phyloP scores from a whole-genome alignment of 2,329 filamentous ascomycete genomes.

The Arachnopeziza araneosa region DNA sequence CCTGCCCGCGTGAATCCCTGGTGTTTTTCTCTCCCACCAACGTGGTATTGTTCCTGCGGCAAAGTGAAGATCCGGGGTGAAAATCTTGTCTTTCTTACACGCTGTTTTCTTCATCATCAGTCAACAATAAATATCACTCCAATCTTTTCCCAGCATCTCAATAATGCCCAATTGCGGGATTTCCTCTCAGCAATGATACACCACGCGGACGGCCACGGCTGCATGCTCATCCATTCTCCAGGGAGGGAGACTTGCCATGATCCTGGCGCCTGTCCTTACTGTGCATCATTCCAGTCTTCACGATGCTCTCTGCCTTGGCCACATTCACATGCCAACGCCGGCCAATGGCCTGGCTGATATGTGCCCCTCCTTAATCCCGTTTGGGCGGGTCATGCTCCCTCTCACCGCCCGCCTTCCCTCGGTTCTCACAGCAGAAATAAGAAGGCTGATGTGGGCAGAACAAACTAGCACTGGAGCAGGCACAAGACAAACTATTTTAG shows the following conservation, averaged over 20 bases:
- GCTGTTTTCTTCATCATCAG: no score
- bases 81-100: neutral
- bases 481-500: neutral
- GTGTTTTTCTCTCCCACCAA: neutral
- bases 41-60: neutral
- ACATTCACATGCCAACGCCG: neutral
- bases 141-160: no score
- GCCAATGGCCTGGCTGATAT: neutral
- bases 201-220: neutral
- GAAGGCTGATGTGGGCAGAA: neutral
- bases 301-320: neutral
- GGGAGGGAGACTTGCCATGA: no score
- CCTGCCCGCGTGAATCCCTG: neutral
- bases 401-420: neutral
- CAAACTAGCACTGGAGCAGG: no score
- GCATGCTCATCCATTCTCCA: neutral
- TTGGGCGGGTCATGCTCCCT: neutral
- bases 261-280: no score
- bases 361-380: neutral
- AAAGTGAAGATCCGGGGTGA: neutral
- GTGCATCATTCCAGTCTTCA: no score
- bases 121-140: no score
- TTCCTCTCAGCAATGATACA: neutral
- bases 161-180: neutral
- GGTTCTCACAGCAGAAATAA: neutral